These are phyloP conservation scores for Diaporthe sp. DNA, from an alignment of 2,329 filamentous ascomycete genomes.

Conservation along the genomic window DNA sequence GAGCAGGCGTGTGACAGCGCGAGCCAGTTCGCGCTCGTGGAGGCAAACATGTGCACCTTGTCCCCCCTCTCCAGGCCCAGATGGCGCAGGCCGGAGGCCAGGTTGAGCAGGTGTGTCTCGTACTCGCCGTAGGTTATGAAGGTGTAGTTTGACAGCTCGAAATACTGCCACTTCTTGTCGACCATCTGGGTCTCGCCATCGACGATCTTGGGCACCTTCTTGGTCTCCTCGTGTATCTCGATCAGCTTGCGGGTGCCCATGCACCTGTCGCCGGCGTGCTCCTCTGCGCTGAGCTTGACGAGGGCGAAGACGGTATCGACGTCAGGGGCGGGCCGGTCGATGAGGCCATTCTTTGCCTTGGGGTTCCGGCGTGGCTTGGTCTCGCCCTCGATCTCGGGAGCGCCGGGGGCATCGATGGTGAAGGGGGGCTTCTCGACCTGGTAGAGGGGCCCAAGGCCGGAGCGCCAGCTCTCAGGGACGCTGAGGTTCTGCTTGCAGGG, in stretches of 20 bases:
- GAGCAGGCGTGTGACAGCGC: conserved; percentile 81
- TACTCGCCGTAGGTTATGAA: conserved; percentile 87
- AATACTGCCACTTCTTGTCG: conserved; percentile 93
- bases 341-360: conserved; percentile 78
- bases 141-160: conserved; percentile 83
- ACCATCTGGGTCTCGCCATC: conserved; percentile 85
- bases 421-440: conserved; percentile 80
- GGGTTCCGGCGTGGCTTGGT: conserved; percentile 85
- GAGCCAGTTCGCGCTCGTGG: conserved; percentile 90
- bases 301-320: conserved; percentile 86
- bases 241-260: conserved; percentile 81
- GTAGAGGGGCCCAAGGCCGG: conserved; percentile 64
- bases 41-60: conserved; percentile 84
- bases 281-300: conserved; percentile 75
- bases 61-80: conserved; percentile 78
- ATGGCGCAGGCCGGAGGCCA: conserved; percentile 81
- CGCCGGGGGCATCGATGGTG: conserved; percentile 79
- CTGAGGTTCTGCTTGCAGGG: conserved; percentile 51
- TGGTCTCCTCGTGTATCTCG: conserved; percentile 84
- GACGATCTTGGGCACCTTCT: conserved; percentile 90
- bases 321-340: conserved; percentile 75
- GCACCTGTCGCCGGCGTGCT: conserved; percentile 74
- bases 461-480: conserved; percentile 40
- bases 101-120: conserved; percentile 75
- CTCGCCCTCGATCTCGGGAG: conserved; percentile 80